Evolutionary conservation across 108 stramenopile species (phyloP).

Genomic region (Seminavis robusta): DNA sequence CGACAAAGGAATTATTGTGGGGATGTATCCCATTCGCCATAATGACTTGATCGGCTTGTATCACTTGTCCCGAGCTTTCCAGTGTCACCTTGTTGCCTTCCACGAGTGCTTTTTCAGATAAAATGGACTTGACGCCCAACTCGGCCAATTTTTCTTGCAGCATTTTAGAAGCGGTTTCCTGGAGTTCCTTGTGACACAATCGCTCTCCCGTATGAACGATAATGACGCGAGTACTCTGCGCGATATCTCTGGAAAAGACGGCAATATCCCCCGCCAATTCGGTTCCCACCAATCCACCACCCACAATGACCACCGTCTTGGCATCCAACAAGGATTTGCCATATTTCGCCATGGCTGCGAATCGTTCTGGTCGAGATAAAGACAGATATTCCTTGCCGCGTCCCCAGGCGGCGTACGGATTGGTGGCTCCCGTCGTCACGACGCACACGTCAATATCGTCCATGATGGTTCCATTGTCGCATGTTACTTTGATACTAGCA

Average conservation of each 20-base stretch:
- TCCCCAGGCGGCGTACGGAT: not conserved
- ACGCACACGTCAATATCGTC: not conserved
- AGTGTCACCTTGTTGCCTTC: constrained; percentile 5
- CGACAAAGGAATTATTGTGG: constrained; percentile 21
- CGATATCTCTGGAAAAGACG: constrained; percentile 3
- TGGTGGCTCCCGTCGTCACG: not conserved
- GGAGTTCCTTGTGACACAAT: constrained; percentile 9
- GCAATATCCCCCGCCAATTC: constrained; percentile 33
- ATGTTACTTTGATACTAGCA: constrained; percentile 12
- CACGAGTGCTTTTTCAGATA: constrained; percentile 17
- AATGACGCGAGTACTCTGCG: constrained; percentile 4
- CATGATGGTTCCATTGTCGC: constrained; percentile 8
- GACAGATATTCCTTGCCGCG: constrained; percentile 1
- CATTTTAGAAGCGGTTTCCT: constrained; percentile 10
- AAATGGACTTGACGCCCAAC: constrained; percentile 19
- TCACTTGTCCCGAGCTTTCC: constrained; percentile 1
- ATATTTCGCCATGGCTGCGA: constrained; percentile 5
- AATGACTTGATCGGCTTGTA: constrained; percentile 20
- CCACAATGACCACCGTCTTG: constrained; percentile 19
- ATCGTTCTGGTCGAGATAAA: not conserved
- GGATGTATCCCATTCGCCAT: constrained; percentile 19
- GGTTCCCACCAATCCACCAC: constrained; percentile 31
- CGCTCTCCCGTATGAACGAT: constrained; percentile 11
- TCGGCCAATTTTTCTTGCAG: constrained; percentile 10
- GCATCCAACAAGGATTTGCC: constrained; percentile 10